These are phyloP conservation scores for Bertia moriformis DNA, from an alignment of 2,329 filamentous ascomycete genomes.

Conservation along the genomic window DNA sequence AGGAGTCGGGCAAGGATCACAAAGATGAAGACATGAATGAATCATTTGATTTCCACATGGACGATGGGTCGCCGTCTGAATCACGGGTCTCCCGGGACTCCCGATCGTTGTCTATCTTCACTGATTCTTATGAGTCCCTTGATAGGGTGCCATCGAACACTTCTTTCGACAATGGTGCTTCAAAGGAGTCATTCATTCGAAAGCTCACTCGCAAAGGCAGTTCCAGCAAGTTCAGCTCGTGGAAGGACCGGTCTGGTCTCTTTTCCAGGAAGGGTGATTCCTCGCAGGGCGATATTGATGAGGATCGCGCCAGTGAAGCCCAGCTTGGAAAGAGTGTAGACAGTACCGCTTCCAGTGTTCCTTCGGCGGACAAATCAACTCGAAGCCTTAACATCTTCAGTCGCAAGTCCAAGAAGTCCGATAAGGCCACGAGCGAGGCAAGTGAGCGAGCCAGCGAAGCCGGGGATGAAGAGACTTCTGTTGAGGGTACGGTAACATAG, in stretches of 20 bases:
- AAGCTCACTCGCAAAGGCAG: slow-evolving; percentile 33
- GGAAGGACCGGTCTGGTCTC: slow-evolving; percentile 29
- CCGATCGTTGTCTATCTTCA: slow-evolving; percentile 16
- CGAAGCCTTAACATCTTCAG: slow-evolving; percentile 27
- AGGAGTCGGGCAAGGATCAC: background rate
- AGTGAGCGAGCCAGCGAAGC: slow-evolving; percentile 23
- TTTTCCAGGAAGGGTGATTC: slow-evolving; percentile 27
- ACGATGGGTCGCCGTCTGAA: background rate
- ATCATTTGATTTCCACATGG: background rate
- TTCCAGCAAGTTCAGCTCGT: slow-evolving; percentile 32
- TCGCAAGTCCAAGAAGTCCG: slow-evolving; percentile 25
- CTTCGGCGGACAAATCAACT: slow-evolving; percentile 23
- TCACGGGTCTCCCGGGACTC: background rate
- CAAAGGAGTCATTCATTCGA: slow-evolving; percentile 32
- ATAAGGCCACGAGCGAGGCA: slow-evolving; percentile 22
- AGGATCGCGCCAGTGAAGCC: slow-evolving; percentile 16
- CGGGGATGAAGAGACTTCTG: slow-evolving; percentile 2
- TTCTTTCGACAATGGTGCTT: slow-evolving; percentile 18
- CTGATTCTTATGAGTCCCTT: slow-evolving; percentile 28
- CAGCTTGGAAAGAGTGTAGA: slow-evolving; percentile 25
- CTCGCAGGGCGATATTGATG: slow-evolving; percentile 23
- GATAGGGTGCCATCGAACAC: slow-evolving; percentile 26
- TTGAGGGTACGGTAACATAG: no score
- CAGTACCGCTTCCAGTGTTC: slow-evolving; percentile 20
- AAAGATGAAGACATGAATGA: background rate